phyloP scores from a whole-genome alignment of 164 flowering plant species.

The Vitis labrusca region DNA sequence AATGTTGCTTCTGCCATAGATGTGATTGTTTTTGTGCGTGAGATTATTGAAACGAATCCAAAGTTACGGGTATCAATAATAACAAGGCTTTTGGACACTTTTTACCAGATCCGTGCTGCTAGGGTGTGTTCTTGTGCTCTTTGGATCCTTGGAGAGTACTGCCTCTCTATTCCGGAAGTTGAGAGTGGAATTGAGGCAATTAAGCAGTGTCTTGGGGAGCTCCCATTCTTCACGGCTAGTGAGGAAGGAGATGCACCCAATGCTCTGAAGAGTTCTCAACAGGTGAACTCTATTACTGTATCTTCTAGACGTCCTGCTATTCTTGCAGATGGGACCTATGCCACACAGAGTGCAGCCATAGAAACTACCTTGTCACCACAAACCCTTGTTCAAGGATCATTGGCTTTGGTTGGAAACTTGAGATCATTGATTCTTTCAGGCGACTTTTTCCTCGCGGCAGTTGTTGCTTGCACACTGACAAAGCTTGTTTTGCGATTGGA shows the following conservation, averaged over 20 bases:
- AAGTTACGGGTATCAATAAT: constrained; percentile 85
- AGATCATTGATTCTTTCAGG: constrained; percentile 87
- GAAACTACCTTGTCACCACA: constrained; percentile 84
- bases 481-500: constrained; percentile 85
- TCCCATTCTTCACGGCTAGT: constrained; percentile 71
- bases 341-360: constrained; percentile 94
- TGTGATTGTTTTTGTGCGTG: constrained; percentile 84
- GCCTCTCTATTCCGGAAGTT: constrained; percentile 87
- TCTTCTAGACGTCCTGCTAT: constrained; percentile 89
- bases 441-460: constrained; percentile 93
- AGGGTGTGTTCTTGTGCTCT: constrained; percentile 93
- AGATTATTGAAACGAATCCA: constrained; percentile 88
- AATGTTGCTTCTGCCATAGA: constrained; percentile 92
- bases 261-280: constrained; percentile 59
- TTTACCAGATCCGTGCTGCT: constrained; percentile 88
- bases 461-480: constrained; percentile 79
- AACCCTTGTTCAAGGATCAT: constrained; percentile 71
- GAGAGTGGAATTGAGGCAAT: constrained; percentile 81
- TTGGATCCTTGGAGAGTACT: constrained; percentile 92
- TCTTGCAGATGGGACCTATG: constrained; percentile 98
- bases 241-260: constrained; percentile 73
- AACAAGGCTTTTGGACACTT: constrained; percentile 83
- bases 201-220: constrained; percentile 90
- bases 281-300: constrained; percentile 53
- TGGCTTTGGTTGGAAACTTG: constrained; percentile 68